A percentile compares a stretch with the other conserved stretches of the same genome.
Conservation (phyloP, 2,329 filamentous ascomycete genomes). For the Macrophomina pseudophaseolina region DNA sequence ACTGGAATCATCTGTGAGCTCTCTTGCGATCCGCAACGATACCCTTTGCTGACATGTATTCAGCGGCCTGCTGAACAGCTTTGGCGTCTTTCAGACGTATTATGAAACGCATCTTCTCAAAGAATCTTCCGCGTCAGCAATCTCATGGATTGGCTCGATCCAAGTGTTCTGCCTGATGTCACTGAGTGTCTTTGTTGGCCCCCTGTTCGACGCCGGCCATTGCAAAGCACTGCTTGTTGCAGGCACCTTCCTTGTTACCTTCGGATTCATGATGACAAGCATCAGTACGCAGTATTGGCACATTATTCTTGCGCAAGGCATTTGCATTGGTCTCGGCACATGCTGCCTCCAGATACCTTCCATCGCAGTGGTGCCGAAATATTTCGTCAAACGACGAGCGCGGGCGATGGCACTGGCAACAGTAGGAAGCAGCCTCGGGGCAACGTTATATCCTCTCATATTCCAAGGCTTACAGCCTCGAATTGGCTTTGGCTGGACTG, state of each 20-base stretch:
- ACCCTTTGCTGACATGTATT: background rate
- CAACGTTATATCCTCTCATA: slow-evolving; percentile 48
- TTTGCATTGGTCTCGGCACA: slow-evolving; percentile 54
- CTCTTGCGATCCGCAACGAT: no score
- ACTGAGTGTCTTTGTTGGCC: slow-evolving; percentile 53
- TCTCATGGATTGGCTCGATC: slow-evolving; percentile 57
- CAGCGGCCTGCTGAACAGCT: slow-evolving; percentile 50
- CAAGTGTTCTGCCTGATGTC: slow-evolving; percentile 54
- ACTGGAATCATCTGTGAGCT: background rate
- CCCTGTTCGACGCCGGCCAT: slow-evolving; percentile 56
- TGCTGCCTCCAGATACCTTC: slow-evolving; percentile 51
- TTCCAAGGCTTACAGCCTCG: slow-evolving; percentile 63
- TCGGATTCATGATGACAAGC: slow-evolving; percentile 59
- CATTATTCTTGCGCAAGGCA: slow-evolving; percentile 55
- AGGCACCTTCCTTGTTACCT: slow-evolving; percentile 52
- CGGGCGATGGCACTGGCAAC: slow-evolving; percentile 53
- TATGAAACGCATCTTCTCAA: slow-evolving; percentile 51
- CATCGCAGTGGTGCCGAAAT: slow-evolving; percentile 54
- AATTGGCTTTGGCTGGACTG: slow-evolving; percentile 68
- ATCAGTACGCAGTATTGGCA: slow-evolving; percentile 55
- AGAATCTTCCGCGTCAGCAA: slow-evolving; percentile 47
- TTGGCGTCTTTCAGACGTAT: slow-evolving; percentile 56
- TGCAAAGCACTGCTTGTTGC: slow-evolving; percentile 49
- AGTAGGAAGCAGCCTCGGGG: slow-evolving; percentile 42
- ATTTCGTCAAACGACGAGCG: slow-evolving; percentile 52